Conservation (phyloP, 2,329 filamentous ascomycete genomes). For the Elsinoe arachidis region DNA sequence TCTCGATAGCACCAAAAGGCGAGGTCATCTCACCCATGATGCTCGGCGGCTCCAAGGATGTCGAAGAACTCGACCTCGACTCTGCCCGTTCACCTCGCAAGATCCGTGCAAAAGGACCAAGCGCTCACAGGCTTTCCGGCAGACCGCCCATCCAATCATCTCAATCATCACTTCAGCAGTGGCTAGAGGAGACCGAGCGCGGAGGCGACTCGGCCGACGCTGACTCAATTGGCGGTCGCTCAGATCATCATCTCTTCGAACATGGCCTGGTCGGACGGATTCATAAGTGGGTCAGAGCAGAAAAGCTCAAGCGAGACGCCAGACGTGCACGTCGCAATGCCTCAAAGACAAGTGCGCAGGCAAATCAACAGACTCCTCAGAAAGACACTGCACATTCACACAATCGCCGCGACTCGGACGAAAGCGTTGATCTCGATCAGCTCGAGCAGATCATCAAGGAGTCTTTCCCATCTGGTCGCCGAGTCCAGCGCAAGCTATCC, state of each 20-base stretch:
- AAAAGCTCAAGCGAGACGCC: slow-evolving; percentile 58
- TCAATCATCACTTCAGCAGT: slow-evolving; percentile 10
- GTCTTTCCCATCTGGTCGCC: slow-evolving; percentile 43
- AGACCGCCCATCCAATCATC: slow-evolving; percentile 22
- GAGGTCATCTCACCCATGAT: slow-evolving; percentile 41
- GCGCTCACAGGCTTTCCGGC: slow-evolving; percentile 33
- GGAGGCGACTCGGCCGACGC: slow-evolving; percentile 21
- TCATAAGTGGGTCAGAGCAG: slow-evolving; percentile 72
- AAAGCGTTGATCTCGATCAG: slow-evolving; percentile 65
- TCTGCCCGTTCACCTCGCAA: slow-evolving; percentile 26
- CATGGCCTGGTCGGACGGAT: slow-evolving; percentile 60
- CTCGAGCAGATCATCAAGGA: slow-evolving; percentile 73
- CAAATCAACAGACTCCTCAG: slow-evolving; percentile 13
- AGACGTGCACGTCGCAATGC: slow-evolving; percentile 42
- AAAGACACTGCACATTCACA: slow-evolving; percentile 11
- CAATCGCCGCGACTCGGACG: slow-evolving; percentile 42
- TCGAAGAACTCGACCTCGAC: slow-evolving; percentile 34
- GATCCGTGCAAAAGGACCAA: slow-evolving; percentile 32
- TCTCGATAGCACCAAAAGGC: slow-evolving; percentile 36
- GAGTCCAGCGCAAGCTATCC: slow-evolving; percentile 21
- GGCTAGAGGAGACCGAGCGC: slow-evolving; percentile 11
- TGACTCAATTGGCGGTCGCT: slow-evolving; percentile 20
- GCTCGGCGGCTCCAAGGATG: slow-evolving; percentile 36
- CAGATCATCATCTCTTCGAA: slow-evolving; percentile 21
- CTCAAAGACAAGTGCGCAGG: slow-evolving; percentile 29